Evolutionary conservation across 495 filamentous ascomycete species (phyloP), one percentile per base, ranked within the genome.

Genomic region (Podospora pseudocomata): DNA sequence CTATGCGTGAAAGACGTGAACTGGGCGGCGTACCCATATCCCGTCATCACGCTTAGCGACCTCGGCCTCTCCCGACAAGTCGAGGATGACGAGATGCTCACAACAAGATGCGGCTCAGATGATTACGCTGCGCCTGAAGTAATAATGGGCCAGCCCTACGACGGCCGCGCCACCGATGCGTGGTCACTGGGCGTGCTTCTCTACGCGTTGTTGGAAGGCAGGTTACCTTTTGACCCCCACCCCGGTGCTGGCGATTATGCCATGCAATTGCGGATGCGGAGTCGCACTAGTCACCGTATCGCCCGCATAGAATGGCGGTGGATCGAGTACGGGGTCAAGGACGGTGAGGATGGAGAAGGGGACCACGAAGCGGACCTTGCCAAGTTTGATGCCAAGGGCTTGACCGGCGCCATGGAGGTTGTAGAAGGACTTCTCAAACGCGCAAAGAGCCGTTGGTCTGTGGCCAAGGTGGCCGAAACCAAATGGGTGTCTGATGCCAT

Each of bases 81-180:
- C 19, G 87, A 90, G 15, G 84, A 89, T 80, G 91, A 75, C 84
- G 92, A 70, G 84, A 90, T 94, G 30, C 85, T 99, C 16, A 90
- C 91, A 57, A 97, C 94, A 15, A 86, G 94, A 16, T 99, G 95
- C 75, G 95, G 95, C 19, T 94, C 91, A 44, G 95, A 97, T 77
- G 95, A 99, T 81, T 99, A 99, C 74, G 96, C 95, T 3, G 93
- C 95, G 0, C 95, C 95, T 0, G 95, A 99, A 77, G 91, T 99
- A 58, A 89, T 99, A 26, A 92, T 99, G 84, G 93, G 93, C 20
- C 93, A 96, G 74, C 86, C 92, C 5, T 99, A 99, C 75, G 95
- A 99, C 76, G 95, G 96, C 44, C 93, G 96, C 20, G 84, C 87
- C 6, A 94, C 92, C 3, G 95, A 99, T 73, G 93, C 93, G 20